phyloP scores from a whole-genome alignment of 805 yeast genomes.

The Spathaspora sp. region DNA sequence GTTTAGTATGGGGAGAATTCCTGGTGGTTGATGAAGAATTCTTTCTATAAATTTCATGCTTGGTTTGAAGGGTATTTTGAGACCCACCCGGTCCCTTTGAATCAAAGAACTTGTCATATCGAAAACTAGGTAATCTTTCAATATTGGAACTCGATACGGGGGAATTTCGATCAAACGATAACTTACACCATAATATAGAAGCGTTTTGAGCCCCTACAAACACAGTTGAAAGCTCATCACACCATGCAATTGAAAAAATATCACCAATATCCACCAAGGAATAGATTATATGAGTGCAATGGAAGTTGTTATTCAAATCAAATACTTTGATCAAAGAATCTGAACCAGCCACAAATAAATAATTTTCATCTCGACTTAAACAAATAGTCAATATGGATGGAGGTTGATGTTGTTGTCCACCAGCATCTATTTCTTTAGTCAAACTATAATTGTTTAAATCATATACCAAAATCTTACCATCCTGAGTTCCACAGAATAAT shows the following conservation, averaged over 20 bases:
- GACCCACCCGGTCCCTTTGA: slow-evolving; percentile 82
- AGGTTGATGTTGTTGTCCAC: slow-evolving; percentile 48
- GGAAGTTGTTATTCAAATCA: slow-evolving; percentile 45
- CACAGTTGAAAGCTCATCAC: slow-evolving; percentile 53
- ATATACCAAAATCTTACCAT: slow-evolving; percentile 69
- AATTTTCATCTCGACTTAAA: slow-evolving; percentile 49
- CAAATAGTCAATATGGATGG: slow-evolving; percentile 75
- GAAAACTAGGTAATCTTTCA: slow-evolving; percentile 46
- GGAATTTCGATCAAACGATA: slow-evolving; percentile 4
- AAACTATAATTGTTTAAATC: slow-evolving; percentile 56
- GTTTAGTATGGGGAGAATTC: slow-evolving; percentile 9
- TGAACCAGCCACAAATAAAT: slow-evolving; percentile 79
- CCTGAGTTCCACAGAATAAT: slow-evolving; percentile 88
- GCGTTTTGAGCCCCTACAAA: slow-evolving; percentile 94
- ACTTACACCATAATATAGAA: slow-evolving; percentile 67
- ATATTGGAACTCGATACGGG: slow-evolving; percentile 8
- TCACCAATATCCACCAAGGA: slow-evolving; percentile 90
- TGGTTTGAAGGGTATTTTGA: slow-evolving; percentile 24
- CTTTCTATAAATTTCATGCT: slow-evolving; percentile 18
- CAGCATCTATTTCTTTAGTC: slow-evolving; percentile 39
- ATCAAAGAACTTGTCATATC: slow-evolving; percentile 85
- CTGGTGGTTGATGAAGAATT: slow-evolving; percentile 8
- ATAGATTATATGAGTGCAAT: slow-evolving; percentile 66
- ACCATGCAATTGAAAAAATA: slow-evolving; percentile 78
- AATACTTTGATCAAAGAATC: slow-evolving; percentile 88